Evolutionary conservation across 163 green algal genomes (phyloP).

Genomic region (Chlamydomonas reinhardtii): DNA sequence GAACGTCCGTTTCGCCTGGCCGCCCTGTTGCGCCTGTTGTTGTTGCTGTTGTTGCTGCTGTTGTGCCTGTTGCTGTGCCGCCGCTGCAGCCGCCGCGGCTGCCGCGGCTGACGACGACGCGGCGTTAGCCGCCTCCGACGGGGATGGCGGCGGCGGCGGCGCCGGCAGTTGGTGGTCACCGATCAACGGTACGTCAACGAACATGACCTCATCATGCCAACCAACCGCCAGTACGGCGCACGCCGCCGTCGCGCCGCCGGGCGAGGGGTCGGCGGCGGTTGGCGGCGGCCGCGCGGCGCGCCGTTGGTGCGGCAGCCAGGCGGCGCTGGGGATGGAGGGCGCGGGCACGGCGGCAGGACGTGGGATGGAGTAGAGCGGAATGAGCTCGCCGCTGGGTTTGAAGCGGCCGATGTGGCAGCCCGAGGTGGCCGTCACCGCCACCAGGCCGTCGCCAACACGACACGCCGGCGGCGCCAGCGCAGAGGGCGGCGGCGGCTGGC

Average conservation of each 20-base stretch:
- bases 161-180: slow-evolving; percentile 54
- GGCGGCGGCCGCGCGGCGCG: slow-evolving; percentile 29
- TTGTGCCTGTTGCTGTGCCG: neutral
- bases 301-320: slow-evolving; percentile 60
- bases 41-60: neutral
- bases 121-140: slow-evolving; percentile 5
- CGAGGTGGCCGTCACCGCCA: slow-evolving; percentile 49
- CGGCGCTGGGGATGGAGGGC: slow-evolving; percentile 36
- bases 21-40: slow-evolving; percentile 37
- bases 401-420: slow-evolving; percentile 62
- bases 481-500: neutral
- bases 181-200: slow-evolving; percentile 68
- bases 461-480: neutral
- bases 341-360: slow-evolving; percentile 6
- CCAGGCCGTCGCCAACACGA: slow-evolving; percentile 63
- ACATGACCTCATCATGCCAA: slow-evolving; percentile 61
- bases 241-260: slow-evolving; percentile 4
- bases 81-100: neutral
- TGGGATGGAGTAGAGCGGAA: slow-evolving; percentile 58
- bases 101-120: neutral
- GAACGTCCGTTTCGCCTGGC: slow-evolving; percentile 4
- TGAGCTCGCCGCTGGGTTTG: slow-evolving; percentile 55
- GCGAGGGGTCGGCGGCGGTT: neutral
- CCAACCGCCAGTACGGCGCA: slow-evolving; percentile 61
- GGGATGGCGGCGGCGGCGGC: neutral